Conservation (phyloP, 345 rosid genomes). For the Pugionium dolabratum region DNA sequence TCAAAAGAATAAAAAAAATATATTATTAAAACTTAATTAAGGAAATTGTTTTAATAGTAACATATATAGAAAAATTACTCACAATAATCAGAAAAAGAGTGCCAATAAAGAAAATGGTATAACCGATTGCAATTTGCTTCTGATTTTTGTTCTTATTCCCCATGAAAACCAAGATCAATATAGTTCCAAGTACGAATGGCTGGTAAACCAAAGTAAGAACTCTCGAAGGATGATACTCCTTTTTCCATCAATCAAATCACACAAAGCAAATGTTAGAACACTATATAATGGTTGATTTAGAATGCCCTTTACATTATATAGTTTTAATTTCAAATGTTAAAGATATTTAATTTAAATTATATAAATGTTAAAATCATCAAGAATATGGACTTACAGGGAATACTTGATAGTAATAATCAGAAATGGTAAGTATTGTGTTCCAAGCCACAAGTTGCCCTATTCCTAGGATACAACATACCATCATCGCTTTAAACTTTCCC, state of each 20-base stretch:
- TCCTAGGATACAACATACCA: conserved; percentile 55
- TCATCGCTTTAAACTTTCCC: not conserved
- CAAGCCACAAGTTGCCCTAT: conserved; percentile 68
- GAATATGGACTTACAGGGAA: conserved; percentile 46
- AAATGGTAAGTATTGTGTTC: conserved; percentile 73
- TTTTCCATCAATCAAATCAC: not conserved
- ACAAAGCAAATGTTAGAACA: not conserved
- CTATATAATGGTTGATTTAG: not conserved
- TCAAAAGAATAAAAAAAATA: not conserved
- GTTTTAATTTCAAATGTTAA: no score
- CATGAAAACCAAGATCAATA: conserved; percentile 18
- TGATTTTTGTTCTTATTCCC: conserved; percentile 8
- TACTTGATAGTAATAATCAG: conserved; percentile 61
- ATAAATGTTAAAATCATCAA: no score
- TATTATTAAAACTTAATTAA: not conserved
- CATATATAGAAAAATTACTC: not conserved
- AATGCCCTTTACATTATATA: no score
- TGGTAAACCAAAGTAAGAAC: conserved; percentile 29
- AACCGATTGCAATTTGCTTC: conserved; percentile 13
- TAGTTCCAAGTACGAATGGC: conserved; percentile 22
- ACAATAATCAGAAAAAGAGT: conserved; percentile 23
- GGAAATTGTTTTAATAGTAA: no score
- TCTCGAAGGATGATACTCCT: conserved; percentile 30
- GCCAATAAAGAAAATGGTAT: conserved; percentile 13
- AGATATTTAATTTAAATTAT: no score